Base-by-base conservation (phyloP, 2,329 filamentous ascomycete genomes). In the Colletotrichum sp. region DNA sequence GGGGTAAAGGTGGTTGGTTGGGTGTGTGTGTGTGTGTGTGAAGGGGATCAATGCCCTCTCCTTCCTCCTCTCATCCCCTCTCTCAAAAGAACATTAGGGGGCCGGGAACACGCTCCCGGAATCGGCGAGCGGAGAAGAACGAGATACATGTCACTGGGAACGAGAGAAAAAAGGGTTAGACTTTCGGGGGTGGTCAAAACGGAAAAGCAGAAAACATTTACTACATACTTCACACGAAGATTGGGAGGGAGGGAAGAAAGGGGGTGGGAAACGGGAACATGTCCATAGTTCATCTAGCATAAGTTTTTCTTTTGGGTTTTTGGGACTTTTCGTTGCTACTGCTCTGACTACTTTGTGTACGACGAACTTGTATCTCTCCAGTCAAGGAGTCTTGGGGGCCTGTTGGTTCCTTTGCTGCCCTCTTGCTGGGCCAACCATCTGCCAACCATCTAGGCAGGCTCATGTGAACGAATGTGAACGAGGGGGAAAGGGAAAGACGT, bases 261-360 rank as follows among this genome's bases (percentile, higher is more conserved):
- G 38, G 21, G 21, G 55, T 32, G 34, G 34, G 52, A 36, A 16
- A 30, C 6, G 52, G 64, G 32, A 36, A 43, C 24, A 34, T 55
- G 66, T 74, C 32, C 30, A 74, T 74, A 74, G 66, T 71, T 58
- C 21, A 60, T 66, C 48, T 24, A 74, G 67, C 67, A 74, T 55
- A 52, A 61, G 13, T 60, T 74, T 16, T 63, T 58, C n/a, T 57
- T 18, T 60, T 12, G 26, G 28, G 34, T 57, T 43, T 30, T 38
- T 16, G 43, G 43, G 43, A 21, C 8, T 52, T 36, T 26, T 38
- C 26, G 24, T 52, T 18, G 34, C 13, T 64, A 24, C 18, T 16
- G 18, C 32, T 64, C 6, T 6, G 28, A 30, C 55, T 58, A n/a
- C 55, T 58, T 8, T 6, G 15, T 58, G 55, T 58, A 16, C 34